These are phyloP conservation scores for Penicillium arizonense DNA, from an alignment of 495 filamentous ascomycete species.

Conservation along the genomic window DNA sequence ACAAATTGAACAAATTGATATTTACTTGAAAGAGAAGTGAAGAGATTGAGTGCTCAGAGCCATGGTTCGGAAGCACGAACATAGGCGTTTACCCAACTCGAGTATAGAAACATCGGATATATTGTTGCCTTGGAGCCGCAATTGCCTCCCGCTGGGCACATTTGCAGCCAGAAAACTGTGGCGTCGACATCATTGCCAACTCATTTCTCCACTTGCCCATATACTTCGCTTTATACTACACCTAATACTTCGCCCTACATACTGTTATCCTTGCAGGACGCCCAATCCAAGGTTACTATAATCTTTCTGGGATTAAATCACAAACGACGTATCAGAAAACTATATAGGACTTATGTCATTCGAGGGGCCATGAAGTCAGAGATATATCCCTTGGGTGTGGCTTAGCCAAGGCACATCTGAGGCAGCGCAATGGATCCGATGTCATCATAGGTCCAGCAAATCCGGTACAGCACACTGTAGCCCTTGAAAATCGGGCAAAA, in stretches of 20 bases:
- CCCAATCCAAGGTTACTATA: no score
- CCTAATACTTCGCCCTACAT: background rate
- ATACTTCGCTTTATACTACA: background rate
- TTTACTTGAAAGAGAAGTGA: background rate
- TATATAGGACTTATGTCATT: background rate
- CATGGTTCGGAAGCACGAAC: no score
- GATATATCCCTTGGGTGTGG: background rate
- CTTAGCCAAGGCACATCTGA: background rate
- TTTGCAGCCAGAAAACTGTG: slow-evolving; percentile 10
- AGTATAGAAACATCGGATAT: background rate
- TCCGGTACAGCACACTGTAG: background rate
- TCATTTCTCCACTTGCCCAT: slow-evolving; percentile 1
- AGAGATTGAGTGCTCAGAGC: no score
- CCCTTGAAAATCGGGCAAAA: no score
- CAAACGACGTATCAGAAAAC: background rate
- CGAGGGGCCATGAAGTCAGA: background rate
- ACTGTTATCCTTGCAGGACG: background rate
- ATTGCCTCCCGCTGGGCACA: slow-evolving; percentile 4
- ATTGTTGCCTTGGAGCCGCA: slow-evolving; percentile 29
- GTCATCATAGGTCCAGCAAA: background rate
- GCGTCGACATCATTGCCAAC: slow-evolving; percentile 22
- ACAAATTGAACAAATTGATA: background rate
- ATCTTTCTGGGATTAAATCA: background rate
- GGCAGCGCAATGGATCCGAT: background rate
- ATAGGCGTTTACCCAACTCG: no score